Evolutionary conservation across 1,139 yeast species (phyloP), one percentile per base, ranked within the genome.

Genomic region (Candida sp.): DNA sequence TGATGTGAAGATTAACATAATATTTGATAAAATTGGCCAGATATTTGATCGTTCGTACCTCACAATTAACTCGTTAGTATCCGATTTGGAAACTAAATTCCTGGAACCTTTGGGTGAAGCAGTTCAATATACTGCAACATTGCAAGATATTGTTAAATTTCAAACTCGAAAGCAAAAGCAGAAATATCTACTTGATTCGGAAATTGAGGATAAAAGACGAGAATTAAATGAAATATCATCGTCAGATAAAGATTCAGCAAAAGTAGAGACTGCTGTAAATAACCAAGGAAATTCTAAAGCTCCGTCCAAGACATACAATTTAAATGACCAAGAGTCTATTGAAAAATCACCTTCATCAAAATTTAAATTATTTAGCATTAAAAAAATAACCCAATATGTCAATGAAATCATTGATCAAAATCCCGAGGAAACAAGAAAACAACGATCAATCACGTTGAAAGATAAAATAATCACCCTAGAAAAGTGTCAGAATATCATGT

Each of bases 71-170:
- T 73, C 81, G 4, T 70, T 91, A 21, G 82, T 85, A n/a, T 77
- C 81, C 35, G 79, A 81, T 38, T 68, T 91, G 38, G 83, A 87
- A 49, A 79, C 88, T 7, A 80, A 82, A 43, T 84, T 90, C 52
- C 78, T 88, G 35, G 98, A 91, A 57, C 96, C 96, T 4, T 68
- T 91, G 30, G 83, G 87, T 5, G 97, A 91, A 57, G 79, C 87
- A 15, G 90, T 86, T 11, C 89, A 87, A 55, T 82, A 85, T 63
- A 81, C 95, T 0, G 73, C 75, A 5, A 83, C 85, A 0, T 79
- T 86, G 1, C 76, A 86, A 40, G 77, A 80, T 37, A 79, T 91
- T 12, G 73, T 85, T 40, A 84, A 82, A 55, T 91, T 78, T 58
- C 81, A 91, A 43, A 74, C 77, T 36, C 75, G 83, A 52, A 91